Conservation (phyloP, 331 rosid genomes). For the Pyrus hybrid region DNA sequence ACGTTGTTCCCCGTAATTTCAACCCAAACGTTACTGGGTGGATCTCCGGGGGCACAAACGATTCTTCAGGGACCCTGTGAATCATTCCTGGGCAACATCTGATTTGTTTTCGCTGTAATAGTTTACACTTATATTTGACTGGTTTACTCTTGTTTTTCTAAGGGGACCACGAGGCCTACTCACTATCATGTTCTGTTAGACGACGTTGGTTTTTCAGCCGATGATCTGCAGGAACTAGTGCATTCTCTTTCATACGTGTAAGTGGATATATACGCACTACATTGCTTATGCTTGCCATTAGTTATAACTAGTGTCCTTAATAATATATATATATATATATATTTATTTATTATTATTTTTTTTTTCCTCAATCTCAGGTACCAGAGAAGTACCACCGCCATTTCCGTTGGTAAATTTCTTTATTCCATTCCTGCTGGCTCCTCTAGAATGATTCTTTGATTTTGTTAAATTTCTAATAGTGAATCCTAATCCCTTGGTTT, state of each 20-base stretch:
- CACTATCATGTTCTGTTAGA: slow-evolving; percentile 84
- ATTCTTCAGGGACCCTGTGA: not conserved
- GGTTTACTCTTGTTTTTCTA: not conserved
- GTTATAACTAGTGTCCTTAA: not conserved
- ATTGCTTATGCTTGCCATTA: not conserved
- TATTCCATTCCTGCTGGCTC: too few species aligned
- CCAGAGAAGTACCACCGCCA: slow-evolving; percentile 95
- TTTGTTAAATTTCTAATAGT: not conserved
- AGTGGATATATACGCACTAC: slow-evolving; percentile 16
- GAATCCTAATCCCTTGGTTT: not conserved
- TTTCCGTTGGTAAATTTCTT: slow-evolving; percentile 59
- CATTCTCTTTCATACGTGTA: slow-evolving; percentile 93
- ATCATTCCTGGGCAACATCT: not conserved
- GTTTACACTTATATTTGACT: not conserved
- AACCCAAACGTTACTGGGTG: too few species aligned
- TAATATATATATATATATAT: not conserved
- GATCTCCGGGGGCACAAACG: too few species aligned
- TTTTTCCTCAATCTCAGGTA: slow-evolving; percentile 34
- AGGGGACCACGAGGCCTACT: slow-evolving; percentile 93
- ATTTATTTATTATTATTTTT: too few species aligned
- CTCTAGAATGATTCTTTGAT: not conserved
- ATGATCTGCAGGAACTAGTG: slow-evolving; percentile 85
- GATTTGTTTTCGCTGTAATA: not conserved
- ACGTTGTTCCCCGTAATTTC: too few species aligned
- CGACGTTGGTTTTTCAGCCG: slow-evolving; percentile 70